Base-by-base conservation (phyloP, 192 early-diverging fungal species). In the Coemansia guatemalensis region DNA sequence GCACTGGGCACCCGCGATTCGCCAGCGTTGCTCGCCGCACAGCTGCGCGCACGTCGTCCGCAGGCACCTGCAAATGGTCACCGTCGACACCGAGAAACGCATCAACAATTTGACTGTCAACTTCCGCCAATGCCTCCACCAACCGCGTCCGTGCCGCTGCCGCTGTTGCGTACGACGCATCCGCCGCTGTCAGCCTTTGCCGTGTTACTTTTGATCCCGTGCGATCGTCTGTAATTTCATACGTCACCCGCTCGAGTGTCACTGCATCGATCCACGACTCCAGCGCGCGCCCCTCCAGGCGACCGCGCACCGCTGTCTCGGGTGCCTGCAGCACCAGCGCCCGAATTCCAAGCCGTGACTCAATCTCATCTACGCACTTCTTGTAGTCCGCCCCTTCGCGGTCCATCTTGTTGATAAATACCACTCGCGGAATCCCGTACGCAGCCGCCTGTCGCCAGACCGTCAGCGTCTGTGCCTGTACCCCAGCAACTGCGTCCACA, bases 391-490 rank as follows among this genome's bases (percentile, higher is more conserved):
- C 77, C 3, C 92, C 91, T 4, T 93, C 96, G 3, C 96, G 82
- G 67, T 98, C 96, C 90, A 98, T 90, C 65, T 98, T 98, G 82
- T 98, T 98, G n/a, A 97, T 85, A 84, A 92, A 94, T 1, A 88
- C 86, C 18, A 98, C 80, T 0, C 93, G 85, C 2, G 96, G 93
- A 1, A 96, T 84, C 0, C 71, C 63, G 61, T 96, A 95, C 12
- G 88, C 75, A 59, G 87, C 84, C 53, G 95, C 93, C 72, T 99
- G 96, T 22, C 73, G 56, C 94, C 94, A 95, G 26, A 96, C 96
- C 0, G 89, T 94, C 68, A 92, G 89, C n/a, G 96, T 98, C 73
- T 98, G 96, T 7, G 96, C 96, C 67, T 98, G 94, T 5, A 98
- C 96, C 4, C 96, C 96, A 0, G 94, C 89, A 6, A 98, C 96